These are phyloP conservation scores for Moesziomyces antarcticus DNA, from an alignment of 1,284 basidiomycete genomes.

Conservation along the genomic window DNA sequence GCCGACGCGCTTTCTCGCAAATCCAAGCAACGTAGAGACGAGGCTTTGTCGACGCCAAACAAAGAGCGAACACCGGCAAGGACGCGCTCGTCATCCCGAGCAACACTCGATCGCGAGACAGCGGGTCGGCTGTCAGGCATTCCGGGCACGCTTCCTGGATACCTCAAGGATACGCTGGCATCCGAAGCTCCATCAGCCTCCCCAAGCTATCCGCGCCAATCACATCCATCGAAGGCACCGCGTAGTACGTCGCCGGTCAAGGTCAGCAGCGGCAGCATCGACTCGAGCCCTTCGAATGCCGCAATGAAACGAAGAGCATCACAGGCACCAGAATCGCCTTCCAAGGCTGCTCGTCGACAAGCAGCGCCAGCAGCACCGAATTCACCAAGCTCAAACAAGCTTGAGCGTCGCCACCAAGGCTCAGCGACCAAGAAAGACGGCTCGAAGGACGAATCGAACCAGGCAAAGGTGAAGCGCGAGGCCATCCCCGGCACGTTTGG, in stretches of 20 bases:
- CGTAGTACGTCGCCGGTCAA: constrained; percentile 16
- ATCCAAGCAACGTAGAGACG: constrained; percentile 22
- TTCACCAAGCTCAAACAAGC: constrained; percentile 3
- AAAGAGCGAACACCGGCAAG: constrained; percentile 10
- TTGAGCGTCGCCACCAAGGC: constrained; percentile 14
- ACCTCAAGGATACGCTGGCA: constrained; percentile 17
- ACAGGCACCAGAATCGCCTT: neutral
- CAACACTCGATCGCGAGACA: constrained; percentile 22
- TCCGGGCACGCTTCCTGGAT: constrained; percentile 38
- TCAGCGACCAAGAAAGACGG: constrained; percentile 17
- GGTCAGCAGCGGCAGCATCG: constrained; percentile 1
- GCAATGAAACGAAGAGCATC: constrained; percentile 9
- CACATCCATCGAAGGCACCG: neutral
- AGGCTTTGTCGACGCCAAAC: constrained; percentile 15
- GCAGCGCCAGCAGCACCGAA: constrained; percentile 1
- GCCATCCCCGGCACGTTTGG: constrained; percentile 24
- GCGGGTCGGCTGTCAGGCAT: constrained; percentile 39
- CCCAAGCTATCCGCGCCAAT: neutral
- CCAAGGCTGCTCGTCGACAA: neutral
- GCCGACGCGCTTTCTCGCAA: constrained; percentile 38
- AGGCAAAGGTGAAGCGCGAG: constrained; percentile 10
- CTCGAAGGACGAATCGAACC: neutral
- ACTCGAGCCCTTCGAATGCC: constrained; percentile 8
- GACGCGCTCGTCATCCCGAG: constrained; percentile 7
- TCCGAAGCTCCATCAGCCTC: neutral